These are phyloP conservation scores for Candida adriatica DNA, from an alignment of 805 yeast genomes.

Conservation along the genomic window DNA sequence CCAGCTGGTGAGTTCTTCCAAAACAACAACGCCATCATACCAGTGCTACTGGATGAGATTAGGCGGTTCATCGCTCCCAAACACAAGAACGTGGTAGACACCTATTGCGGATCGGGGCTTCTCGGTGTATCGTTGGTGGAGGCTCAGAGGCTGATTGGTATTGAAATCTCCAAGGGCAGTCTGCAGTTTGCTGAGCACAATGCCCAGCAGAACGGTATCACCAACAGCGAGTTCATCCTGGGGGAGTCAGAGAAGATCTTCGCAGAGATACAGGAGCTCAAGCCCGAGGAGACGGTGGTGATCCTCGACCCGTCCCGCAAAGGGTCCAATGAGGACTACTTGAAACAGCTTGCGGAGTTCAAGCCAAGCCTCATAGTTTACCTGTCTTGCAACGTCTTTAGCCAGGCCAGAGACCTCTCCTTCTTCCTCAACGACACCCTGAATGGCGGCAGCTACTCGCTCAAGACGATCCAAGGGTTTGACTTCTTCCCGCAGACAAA, in stretches of 20 bases:
- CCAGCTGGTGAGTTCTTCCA: constrained; percentile 97
- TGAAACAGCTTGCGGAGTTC: constrained; percentile 78
- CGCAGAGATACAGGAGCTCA: constrained; percentile 40
- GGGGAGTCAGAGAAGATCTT: constrained; percentile 92
- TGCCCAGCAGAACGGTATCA: constrained; percentile 63
- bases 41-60: constrained; percentile 74
- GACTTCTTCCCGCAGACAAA: constrained; percentile 95
- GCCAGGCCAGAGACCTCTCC: constrained; percentile 92
- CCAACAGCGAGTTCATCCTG: constrained; percentile 70
- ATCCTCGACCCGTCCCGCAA: constrained; percentile 95
- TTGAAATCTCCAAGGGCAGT: constrained; percentile 86
- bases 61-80: constrained; percentile 48
- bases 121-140: constrained; percentile 75
- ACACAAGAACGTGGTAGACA: constrained; percentile 72
- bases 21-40: constrained; percentile 87
- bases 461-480: constrained; percentile 82
- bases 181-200: constrained; percentile 79
- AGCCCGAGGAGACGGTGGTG: constrained; percentile 73
- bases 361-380: constrained; percentile 79
- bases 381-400: constrained; percentile 92
- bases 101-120: constrained; percentile 94
- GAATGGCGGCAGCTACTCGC: constrained; percentile 52
- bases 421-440: constrained; percentile 63
- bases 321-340: constrained; percentile 83
- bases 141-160: constrained; percentile 79